phyloP scores from a whole-genome alignment of 2,329 filamentous ascomycete genomes.

The Alternaria rosae region DNA sequence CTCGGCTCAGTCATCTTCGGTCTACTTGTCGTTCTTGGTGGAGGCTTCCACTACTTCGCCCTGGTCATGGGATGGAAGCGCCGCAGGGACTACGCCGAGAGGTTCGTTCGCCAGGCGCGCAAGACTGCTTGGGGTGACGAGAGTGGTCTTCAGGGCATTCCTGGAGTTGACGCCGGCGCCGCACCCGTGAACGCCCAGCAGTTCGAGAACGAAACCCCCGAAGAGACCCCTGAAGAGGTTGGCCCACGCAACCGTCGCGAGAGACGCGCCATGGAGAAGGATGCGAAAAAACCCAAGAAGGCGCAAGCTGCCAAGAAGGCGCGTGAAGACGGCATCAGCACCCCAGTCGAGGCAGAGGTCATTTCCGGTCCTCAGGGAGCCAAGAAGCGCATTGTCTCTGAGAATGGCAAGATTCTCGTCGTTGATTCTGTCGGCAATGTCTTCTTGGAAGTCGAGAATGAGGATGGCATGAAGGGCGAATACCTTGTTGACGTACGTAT shows the following conservation, averaged over 20 bases:
- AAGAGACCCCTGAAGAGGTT: conserved; percentile 56
- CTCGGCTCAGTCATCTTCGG: conserved; percentile 84
- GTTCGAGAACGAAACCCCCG: conserved; percentile 35
- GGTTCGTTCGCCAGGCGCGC: conserved; percentile 89
- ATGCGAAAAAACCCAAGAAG: conserved; percentile 70
- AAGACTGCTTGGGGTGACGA: conserved; percentile 90
- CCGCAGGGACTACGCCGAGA: conserved; percentile 87
- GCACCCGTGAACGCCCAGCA: conserved; percentile 41
- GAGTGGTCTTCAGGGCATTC: conserved; percentile 69
- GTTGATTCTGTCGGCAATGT: conserved; percentile 93
- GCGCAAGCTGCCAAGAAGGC: conserved; percentile 63
- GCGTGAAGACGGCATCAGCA: conserved; percentile 61
- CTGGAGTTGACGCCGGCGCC: conserved; percentile 60
- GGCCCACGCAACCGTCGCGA: conserved; percentile 79
- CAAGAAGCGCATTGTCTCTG: conserved; percentile 86
- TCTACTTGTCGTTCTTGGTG: conserved; percentile 82
- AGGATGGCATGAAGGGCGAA: conserved; percentile 82
- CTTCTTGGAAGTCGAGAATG: conserved; percentile 90
- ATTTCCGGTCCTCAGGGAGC: conserved; percentile 71
- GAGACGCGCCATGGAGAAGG: conserved; percentile 87
- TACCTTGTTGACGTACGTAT: conserved; percentile 80
- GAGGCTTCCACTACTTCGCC: conserved; percentile 84
- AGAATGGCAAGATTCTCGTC: conserved; percentile 94
- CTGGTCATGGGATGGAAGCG: conserved; percentile 88
- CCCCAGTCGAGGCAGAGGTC: conserved; percentile 62